These are phyloP conservation scores for Leccinum variicolor DNA, from an alignment of 768 basidiomycete species.

Conservation along the genomic window DNA sequence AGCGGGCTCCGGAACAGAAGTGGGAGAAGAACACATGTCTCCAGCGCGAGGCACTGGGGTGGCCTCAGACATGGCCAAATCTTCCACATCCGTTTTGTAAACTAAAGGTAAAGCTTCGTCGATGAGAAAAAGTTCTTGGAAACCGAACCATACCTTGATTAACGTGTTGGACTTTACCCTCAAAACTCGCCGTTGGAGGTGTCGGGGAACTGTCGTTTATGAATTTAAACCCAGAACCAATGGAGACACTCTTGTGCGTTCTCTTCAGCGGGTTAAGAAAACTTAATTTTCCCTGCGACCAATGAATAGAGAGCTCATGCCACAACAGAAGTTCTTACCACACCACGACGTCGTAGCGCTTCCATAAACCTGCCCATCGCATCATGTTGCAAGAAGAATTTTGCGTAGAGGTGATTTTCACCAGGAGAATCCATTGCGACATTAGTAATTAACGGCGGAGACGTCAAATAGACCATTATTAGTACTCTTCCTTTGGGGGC, in stretches of 20 bases:
- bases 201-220: constrained; percentile 18
- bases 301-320: constrained; percentile 1
- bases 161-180: constrained; percentile 31
- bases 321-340: constrained; percentile 36
- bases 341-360: constrained; percentile 40
- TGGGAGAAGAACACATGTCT: neutral
- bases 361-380: constrained; percentile 38
- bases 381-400: constrained; percentile 37
- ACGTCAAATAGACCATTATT: constrained; percentile 32
- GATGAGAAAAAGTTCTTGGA: neutral
- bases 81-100: constrained; percentile 28
- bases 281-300: constrained; percentile 26
- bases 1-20: neutral
- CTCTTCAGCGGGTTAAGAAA: constrained; percentile 22
- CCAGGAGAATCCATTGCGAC: constrained; percentile 20
- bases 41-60: neutral
- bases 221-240: constrained; percentile 27
- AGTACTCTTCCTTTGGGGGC: constrained; percentile 14
- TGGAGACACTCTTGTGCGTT: constrained; percentile 23
- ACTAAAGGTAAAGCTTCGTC: constrained; percentile 12
- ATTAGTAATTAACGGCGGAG: constrained; percentile 39
- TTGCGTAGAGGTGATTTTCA: constrained; percentile 25
- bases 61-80: constrained; percentile 1
- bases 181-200: constrained; percentile 27
- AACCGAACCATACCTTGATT: constrained; percentile 20